Conservation (phyloP, 257 asterid species). For the Lithospermum erythrorhizon region DNA sequence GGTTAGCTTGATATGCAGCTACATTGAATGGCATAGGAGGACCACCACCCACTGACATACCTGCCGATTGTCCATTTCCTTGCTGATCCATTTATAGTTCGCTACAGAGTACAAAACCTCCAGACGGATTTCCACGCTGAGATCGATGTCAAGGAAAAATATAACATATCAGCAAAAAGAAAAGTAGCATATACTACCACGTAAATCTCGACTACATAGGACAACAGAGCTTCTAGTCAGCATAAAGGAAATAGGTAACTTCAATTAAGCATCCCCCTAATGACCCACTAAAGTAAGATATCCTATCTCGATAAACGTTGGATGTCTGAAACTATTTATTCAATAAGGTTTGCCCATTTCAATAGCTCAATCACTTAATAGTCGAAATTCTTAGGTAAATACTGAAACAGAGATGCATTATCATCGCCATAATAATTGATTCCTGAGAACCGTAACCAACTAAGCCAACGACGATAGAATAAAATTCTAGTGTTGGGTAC, state of each 20-base stretch:
- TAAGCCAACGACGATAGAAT: no score
- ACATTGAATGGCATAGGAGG: neutral
- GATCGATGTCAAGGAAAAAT: neutral
- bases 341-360: neutral
- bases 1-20: neutral
- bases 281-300: neutral
- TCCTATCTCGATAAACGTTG: neutral
- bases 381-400: neutral
- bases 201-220: neutral
- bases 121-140: neutral
- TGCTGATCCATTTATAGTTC: neutral
- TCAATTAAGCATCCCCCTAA: neutral
- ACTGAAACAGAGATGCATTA: neutral
- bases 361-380: neutral
- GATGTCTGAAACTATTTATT: neutral
- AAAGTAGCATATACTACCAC: no score
- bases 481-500: no score
- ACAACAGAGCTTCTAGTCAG: neutral
- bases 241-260: neutral
- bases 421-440: no score
- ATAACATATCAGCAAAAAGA: no score
- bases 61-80: neutral
- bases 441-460: neutral
- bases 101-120: neutral
- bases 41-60: neutral